These are phyloP conservation scores for Candida nonsorbophila DNA, from an alignment of 805 yeast genomes.

Conservation along the genomic window DNA sequence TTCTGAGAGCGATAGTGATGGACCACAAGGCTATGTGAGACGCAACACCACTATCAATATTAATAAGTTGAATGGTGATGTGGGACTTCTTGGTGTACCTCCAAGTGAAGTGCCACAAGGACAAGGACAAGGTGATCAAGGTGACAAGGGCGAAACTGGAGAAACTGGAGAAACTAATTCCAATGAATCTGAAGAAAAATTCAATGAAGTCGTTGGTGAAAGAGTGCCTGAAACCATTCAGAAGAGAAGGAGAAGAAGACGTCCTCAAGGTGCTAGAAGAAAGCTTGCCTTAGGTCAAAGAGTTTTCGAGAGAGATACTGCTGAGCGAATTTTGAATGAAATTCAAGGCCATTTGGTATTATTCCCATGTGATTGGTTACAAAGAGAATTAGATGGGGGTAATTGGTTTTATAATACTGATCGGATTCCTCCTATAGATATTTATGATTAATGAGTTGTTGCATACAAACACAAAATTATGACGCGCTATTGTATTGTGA, in stretches of 20 bases:
- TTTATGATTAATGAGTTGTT: slow-evolving; percentile 61
- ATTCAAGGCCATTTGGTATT: slow-evolving; percentile 83
- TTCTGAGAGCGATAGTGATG: slow-evolving; percentile 9
- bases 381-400: slow-evolving; percentile 78
- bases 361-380: slow-evolving; percentile 92
- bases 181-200: neutral
- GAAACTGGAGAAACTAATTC: slow-evolving; percentile 1
- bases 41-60: slow-evolving; percentile 19
- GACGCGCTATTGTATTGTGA: neutral
- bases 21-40: slow-evolving; percentile 2
- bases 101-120: slow-evolving; percentile 9
- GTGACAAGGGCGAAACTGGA: no score
- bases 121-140: neutral
- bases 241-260: slow-evolving; percentile 11
- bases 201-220: neutral
- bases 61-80: slow-evolving; percentile 20
- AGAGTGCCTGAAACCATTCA: no score
- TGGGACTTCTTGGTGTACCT: slow-evolving; percentile 35
- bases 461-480: neutral
- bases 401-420: slow-evolving; percentile 96
- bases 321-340: slow-evolving; percentile 64
- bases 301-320: slow-evolving; percentile 68
- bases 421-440: slow-evolving; percentile 91
- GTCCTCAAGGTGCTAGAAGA: slow-evolving; percentile 14
- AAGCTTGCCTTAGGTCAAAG: slow-evolving; percentile 39